These are phyloP conservation scores for Malbranchea zuffiana DNA, from an alignment of 2,329 filamentous ascomycete species.

Conservation along the genomic window DNA sequence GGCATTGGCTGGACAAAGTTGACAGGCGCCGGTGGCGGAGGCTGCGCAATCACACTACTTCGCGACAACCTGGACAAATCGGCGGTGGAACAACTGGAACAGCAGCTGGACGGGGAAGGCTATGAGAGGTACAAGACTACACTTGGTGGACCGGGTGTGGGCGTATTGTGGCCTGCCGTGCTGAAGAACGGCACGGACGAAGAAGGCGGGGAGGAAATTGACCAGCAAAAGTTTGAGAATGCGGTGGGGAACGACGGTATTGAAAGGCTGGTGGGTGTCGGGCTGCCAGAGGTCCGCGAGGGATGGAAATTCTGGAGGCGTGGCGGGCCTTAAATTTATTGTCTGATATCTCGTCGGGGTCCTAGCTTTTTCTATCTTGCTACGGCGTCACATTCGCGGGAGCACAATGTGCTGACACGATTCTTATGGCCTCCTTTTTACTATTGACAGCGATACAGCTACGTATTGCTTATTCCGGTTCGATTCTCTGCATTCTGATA, in stretches of 20 bases:
- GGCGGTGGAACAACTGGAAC: conserved; percentile 53
- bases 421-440: too few relatives aligned
- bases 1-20: conserved; percentile 95
- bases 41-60: conserved; percentile 86
- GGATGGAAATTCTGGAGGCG: conserved; percentile 79
- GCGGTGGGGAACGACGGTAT: conserved; percentile 77
- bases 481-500: too few relatives aligned
- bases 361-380: too few relatives aligned
- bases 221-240: conserved; percentile 75
- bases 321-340: conserved; percentile 3
- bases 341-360: too few relatives aligned
- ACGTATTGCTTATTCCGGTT: too few relatives aligned
- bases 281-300: conserved; percentile 56
- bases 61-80: conserved; percentile 51
- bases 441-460: too few relatives aligned
- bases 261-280: conserved; percentile 75
- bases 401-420: too few relatives aligned
- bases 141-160: conserved; percentile 84
- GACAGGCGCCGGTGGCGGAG: conserved; percentile 88
- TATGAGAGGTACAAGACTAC: conserved; percentile 83
- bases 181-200: conserved; percentile 72
- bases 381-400: too few relatives aligned
- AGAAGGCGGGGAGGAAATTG: conserved; percentile 82
- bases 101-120: conserved; percentile 55
- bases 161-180: conserved; percentile 86